phyloP scores from a whole-genome alignment of 2,329 filamentous ascomycete genomes.

The Metarhizium humberi region DNA sequence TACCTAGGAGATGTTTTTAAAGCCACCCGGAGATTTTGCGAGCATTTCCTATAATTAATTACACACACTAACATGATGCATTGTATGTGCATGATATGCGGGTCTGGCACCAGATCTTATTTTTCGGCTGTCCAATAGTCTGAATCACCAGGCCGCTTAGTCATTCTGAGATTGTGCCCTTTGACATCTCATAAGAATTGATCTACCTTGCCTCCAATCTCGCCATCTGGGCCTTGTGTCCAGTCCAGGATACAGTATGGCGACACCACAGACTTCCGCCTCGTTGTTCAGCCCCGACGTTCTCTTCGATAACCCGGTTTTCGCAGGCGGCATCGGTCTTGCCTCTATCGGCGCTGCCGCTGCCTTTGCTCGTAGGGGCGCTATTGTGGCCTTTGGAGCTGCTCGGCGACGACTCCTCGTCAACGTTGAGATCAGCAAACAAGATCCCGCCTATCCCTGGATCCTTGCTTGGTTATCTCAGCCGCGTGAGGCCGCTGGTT shows the following conservation, averaged over 20 bases:
- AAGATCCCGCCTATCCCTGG: constrained; percentile 90
- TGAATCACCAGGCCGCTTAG: background rate
- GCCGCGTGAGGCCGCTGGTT: constrained; percentile 58
- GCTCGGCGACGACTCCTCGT: constrained; percentile 81
- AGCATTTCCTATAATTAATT: too few species aligned
- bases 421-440: constrained; percentile 89
- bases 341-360: constrained; percentile 77
- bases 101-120: too few species aligned
- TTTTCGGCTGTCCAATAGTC: too few species aligned
- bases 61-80: too few species aligned
- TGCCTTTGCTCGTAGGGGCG: constrained; percentile 69
- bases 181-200: too few species aligned
- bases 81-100: too few species aligned
- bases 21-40: too few species aligned
- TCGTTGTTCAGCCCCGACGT: constrained; percentile 42
- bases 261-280: constrained; percentile 18
- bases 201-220: background rate
- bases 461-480: constrained; percentile 89
- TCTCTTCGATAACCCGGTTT: constrained; percentile 54
- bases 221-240: background rate
- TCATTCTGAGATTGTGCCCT: background rate
- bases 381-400: constrained; percentile 62
- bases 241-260: constrained; percentile 16
- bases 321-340: constrained; percentile 74
- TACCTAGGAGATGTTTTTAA: too few species aligned